Evolutionary conservation across 495 filamentous ascomycete genomes (phyloP), one percentile per base, ranked within the genome.

Genomic region (Penicillium canescens): DNA sequence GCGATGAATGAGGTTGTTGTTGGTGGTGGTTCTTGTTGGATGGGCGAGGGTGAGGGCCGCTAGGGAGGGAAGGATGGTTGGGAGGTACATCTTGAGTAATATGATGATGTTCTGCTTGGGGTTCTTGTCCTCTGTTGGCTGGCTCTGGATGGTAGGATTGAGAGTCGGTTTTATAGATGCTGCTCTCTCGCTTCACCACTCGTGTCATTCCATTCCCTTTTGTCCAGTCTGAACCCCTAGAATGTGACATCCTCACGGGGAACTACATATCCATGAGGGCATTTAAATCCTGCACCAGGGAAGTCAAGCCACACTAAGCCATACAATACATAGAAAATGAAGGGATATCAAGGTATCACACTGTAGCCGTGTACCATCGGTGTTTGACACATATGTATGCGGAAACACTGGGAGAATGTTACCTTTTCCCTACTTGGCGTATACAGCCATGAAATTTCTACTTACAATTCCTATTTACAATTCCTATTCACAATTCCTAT

Each of bases 11-110:
- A 21, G 33, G 13, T 46, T 16, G 9, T 26, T 35, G 9, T 28
- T 13, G 20, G 33, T 35, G 16, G 36, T 18, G 18, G 18, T 18
- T 18, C 18, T 28, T 18, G 47, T 35, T 28, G 59, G 59, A 1
- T 8, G 41, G 7, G 46, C 52, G 41, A 56, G 36, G 42, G 52
- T 16, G 33, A 63, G 37, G 4, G 41, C 34, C 18, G 56, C 21
- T n/a, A 61, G 35, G n/a, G 59, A 1, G 3, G 41, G 28, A n/a
- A 61, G 3, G 23, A 41, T 20, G 3, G 0, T 35, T 44, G 18
- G 35, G 33, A 51, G 8, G 42, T 49, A 47, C 59, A 66, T 65
- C 20, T 39, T 66, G 49, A 12, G 31, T 26, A 12, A 12, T 23
- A n/a, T 46, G 11, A 21, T 41, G 34, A 43, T 42, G 11, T 4